A percentile compares a stretch with the other conserved stretches of the same genome.
Evolutionary conservation across 352 stramenopile species (phyloP).

Genomic region (Phytophthora sp.): DNA sequence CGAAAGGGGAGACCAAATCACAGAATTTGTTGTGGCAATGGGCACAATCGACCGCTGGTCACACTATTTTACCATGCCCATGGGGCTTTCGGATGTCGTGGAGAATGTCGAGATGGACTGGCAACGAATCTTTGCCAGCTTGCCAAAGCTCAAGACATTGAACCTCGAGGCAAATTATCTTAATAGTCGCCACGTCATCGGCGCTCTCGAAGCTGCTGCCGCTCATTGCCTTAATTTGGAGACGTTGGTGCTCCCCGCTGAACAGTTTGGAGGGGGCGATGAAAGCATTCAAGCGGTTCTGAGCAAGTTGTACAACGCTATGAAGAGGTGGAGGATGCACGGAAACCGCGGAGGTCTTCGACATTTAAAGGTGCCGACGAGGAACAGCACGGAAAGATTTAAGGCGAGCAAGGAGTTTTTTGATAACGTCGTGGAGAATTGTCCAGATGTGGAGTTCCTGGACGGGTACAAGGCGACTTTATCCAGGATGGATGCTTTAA

Average conservation of each 20-base stretch:
- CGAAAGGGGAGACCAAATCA: constrained; percentile 21
- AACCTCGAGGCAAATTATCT: constrained; percentile 29
- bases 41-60: constrained; percentile 22
- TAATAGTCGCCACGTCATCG: constrained; percentile 21
- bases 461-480: constrained; percentile 41
- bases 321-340: constrained; percentile 26
- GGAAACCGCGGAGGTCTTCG: constrained; percentile 29
- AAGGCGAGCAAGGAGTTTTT: constrained; percentile 31
- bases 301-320: constrained; percentile 26
- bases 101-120: constrained; percentile 22
- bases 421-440: constrained; percentile 32
- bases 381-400: constrained; percentile 6
- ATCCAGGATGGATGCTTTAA: constrained; percentile 18
- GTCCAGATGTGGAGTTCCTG: constrained; percentile 32
- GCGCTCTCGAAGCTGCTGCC: constrained; percentile 18
- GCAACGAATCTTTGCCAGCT: constrained; percentile 13
- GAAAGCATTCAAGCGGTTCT: constrained; percentile 12
- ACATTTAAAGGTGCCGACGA: constrained; percentile 27
- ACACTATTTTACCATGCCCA: constrained; percentile 5
- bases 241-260: constrained; percentile 23
- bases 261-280: background rate
- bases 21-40: constrained; percentile 34
- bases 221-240: constrained; percentile 29
- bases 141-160: constrained; percentile 22
- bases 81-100: constrained; percentile 8